Base-by-base conservation (phyloP, 2,329 filamentous ascomycete species). In the Drechslerella dactyloides region DNA sequence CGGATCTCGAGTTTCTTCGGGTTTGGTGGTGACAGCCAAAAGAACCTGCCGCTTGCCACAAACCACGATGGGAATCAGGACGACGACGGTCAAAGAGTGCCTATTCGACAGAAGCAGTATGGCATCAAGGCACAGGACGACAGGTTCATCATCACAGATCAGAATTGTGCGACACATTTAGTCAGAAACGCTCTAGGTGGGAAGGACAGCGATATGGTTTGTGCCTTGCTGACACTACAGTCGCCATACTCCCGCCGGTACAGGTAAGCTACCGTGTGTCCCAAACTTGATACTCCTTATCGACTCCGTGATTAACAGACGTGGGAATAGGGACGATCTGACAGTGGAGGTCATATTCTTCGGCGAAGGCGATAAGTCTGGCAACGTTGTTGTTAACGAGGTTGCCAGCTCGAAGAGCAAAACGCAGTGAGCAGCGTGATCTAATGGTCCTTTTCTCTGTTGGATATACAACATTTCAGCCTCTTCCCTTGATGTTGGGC, bases 271-370 rank as follows among this genome's bases (percentile, higher is more conserved):
- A 27, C n/a, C 48, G 33, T 2, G 17, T 35, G 15, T 24, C 4
- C 40, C 17, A 13, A 27, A 30, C 64, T 58, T 44, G 24, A 48
- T 44, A 56, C 8, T 33, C 27, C 3, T 3, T 3, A 33, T 3
- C 27, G 4, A 33, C 27, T 8, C 64, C 76, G 70, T 72, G 13
- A 72, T 77, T 77, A 53, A 76, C 42, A 15, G 17, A 55, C 27
- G 48, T 51, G 77, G 78, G 53, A 78, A 80, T 70, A 93, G 91
- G 75, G 94, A 99, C 78, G 94, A 99, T 79, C 82, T 99, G 74
- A 99, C 94, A 0, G 93, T 99, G 15, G 91, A 99, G 80, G 94
- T 99, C 73, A 96, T 99, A 78, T 99, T 99, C 84, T 99, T 99
- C 77, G 94, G 94, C 70, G 87, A 96, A 76, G 78, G 75, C 48